Conservation (phyloP, 2,329 filamentous ascomycete species). For the Colletotrichum scovillei region DNA sequence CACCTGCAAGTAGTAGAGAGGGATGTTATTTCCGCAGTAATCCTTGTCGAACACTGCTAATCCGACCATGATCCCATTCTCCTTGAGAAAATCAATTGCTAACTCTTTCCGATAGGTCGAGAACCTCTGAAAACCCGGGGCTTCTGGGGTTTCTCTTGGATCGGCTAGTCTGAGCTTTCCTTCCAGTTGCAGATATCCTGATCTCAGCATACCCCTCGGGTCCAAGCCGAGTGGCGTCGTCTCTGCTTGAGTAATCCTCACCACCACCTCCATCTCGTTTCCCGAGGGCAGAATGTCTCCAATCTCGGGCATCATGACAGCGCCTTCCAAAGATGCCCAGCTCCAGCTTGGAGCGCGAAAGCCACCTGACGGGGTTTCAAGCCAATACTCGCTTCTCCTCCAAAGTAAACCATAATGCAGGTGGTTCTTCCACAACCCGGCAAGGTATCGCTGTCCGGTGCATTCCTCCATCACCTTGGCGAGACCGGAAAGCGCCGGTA, state of each 20-base stretch:
- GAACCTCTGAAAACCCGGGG: not conserved
- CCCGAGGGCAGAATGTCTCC: not conserved
- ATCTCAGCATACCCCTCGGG: not conserved
- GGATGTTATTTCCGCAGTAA: not conserved
- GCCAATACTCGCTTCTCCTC: not conserved
- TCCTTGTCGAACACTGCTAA: not conserved
- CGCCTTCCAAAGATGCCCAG: not conserved
- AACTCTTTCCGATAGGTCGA: not conserved
- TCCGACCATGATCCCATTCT: not conserved
- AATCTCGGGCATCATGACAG: not conserved
- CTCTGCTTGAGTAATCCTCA: not conserved
- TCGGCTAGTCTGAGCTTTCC: not conserved
- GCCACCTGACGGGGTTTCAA: not conserved
- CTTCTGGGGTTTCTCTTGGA: not conserved
- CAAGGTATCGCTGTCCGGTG: not conserved
- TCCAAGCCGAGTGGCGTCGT: not conserved
- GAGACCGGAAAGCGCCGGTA: constrained; percentile 1
- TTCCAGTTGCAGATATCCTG: not conserved
- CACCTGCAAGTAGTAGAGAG: not conserved
- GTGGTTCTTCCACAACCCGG: not conserved
- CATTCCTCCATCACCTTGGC: not conserved
- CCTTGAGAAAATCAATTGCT: not conserved
- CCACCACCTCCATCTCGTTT: not conserved
- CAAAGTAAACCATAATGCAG: not conserved
- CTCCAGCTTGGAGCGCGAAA: constrained; percentile 5